Conservation (phyloP, 208 protist species). For the Histomonas meleagridis region DNA sequence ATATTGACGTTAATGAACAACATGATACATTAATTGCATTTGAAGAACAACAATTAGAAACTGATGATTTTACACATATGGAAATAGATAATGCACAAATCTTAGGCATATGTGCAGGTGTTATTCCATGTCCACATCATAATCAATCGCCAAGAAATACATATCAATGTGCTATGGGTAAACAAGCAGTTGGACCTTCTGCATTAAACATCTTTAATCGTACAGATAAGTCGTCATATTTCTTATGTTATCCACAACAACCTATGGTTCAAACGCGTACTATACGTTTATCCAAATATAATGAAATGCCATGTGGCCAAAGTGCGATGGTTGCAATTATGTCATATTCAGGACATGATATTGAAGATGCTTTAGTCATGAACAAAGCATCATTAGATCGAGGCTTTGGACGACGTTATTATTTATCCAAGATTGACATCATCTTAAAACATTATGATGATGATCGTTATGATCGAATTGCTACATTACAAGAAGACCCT, state of each 20-base stretch:
- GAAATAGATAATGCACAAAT: constrained; percentile 77
- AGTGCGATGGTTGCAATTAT: constrained; percentile 98
- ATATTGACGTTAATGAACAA: constrained; percentile 97
- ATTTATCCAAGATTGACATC: background rate
- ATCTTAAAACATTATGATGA: background rate
- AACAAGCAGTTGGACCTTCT: constrained; percentile 71
- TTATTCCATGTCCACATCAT: constrained; percentile 96
- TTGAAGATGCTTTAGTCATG: constrained; percentile 98
- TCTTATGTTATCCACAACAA: constrained; percentile 88
- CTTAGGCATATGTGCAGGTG: constrained; percentile 57
- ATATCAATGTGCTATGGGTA: constrained; percentile 99
- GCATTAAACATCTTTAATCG: constrained; percentile 68
- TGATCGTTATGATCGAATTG: background rate
- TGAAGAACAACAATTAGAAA: constrained; percentile 37
- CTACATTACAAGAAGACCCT: background rate
- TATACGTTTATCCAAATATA: constrained; percentile 72
- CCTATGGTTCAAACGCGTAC: constrained; percentile 84
- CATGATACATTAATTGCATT: constrained; percentile 82
- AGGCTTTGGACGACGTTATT: constrained; percentile 44
- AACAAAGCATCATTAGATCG: constrained; percentile 66
- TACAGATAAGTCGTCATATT: constrained; percentile 91
- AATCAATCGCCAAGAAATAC: constrained; percentile 99
- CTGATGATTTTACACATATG: constrained; percentile 62
- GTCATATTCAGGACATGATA: constrained; percentile 98
- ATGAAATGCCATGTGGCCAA: constrained; percentile 86